Base-by-base conservation (phyloP, 805 yeast genomes). In the Wickerhamiella vanderwaltii region DNA sequence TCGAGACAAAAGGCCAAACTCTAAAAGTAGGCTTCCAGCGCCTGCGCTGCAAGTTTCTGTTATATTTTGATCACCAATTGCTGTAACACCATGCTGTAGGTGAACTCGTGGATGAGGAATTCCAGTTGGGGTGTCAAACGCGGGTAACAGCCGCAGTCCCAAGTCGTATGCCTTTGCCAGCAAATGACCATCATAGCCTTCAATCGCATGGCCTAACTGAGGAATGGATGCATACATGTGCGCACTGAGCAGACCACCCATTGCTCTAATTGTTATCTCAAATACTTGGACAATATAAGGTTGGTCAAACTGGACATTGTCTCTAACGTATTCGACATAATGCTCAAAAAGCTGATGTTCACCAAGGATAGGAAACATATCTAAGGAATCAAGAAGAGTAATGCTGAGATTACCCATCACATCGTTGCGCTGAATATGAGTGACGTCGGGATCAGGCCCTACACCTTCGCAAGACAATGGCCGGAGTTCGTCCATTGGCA, bases 31-130 rank as follows among this genome's bases (percentile, higher is more conserved):
- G 1, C 87, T 75, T 0, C 86, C 79, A 13, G 87, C 88, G 2
- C 95, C 96, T 0, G 95, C 80, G 0, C 86, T 72, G 55, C 95
- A 86, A 5, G 86, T 86, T 46, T 83, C 93, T 9, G 63, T 49
- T 26, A 59, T 41, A 15, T 46, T 45, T 41, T 52, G 47, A 5
- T 47, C 49, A 3, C 39, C 45, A 4, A 48, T 43, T 0, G 48
- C 48, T 3, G 48, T 50, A 1, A 72, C 63, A 0, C 87, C 88
- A 17, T 62, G 51, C 13, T 61, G 61, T 18, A 87, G 57, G 55
- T 87, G 84, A 6, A 84, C 72, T 46, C 96, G 62, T 0, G 97
- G 85, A n/a, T 70, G 65, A 0, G 95, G 95, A 6, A 86, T 66
- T 0, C 77, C 77, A 2, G 68, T 55, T 1, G 55, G 52, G 0